Evolutionary conservation across 2,329 filamentous ascomycete species (phyloP).

Genomic region (Corynespora cassiicola): DNA sequence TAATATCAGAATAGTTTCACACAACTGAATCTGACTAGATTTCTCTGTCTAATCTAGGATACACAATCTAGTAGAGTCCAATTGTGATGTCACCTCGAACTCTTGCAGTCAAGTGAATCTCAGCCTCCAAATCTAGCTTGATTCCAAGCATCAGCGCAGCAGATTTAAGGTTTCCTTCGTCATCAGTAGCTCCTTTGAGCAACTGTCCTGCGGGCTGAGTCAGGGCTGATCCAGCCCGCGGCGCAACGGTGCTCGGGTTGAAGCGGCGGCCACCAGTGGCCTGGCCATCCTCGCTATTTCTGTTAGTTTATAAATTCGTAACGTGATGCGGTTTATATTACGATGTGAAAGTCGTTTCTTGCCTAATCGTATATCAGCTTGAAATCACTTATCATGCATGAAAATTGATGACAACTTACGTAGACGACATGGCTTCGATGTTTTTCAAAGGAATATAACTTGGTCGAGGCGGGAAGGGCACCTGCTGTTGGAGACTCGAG

Average conservation of each 20-base stretch:
- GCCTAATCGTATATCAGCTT: no score
- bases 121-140: slow-evolving; percentile 67
- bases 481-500: no score
- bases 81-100: slow-evolving; percentile 65
- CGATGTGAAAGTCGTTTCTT: no score
- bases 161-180: slow-evolving; percentile 60
- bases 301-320: slow-evolving; percentile 8
- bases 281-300: slow-evolving; percentile 35
- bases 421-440: no score
- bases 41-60: no score
- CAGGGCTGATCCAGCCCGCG: slow-evolving; percentile 38
- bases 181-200: slow-evolving; percentile 61
- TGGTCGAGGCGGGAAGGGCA: no score
- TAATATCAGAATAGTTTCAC: no score
- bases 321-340: no score
- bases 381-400: no score
- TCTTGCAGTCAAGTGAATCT: slow-evolving; percentile 65
- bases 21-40: no score
- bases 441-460: no score
- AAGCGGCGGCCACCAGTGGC: slow-evolving; percentile 28
- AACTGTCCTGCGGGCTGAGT: slow-evolving; percentile 45
- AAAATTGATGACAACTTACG: no score
- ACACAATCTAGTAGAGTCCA: slow-evolving; percentile 60
- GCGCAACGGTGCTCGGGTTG: slow-evolving; percentile 7
- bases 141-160: slow-evolving; percentile 64